Percentiles rank a stretch among this genome's conserved stretches.
These are phyloP conservation scores for Candida sanyaensis DNA, from an alignment of 1,139 yeast genomes.

Conservation along the genomic window DNA sequence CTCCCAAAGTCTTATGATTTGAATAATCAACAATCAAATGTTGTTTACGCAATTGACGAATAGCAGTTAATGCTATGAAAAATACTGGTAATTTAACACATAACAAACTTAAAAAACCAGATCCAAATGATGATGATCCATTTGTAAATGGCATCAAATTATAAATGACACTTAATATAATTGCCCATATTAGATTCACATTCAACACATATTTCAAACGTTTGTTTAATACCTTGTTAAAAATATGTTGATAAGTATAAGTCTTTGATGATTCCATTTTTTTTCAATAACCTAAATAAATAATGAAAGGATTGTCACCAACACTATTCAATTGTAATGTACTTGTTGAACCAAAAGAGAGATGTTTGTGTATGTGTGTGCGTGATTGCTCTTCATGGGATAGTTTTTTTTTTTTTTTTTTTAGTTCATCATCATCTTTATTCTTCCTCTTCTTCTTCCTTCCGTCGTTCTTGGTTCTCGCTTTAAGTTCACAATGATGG, in stretches of 20 bases:
- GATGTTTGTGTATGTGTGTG: background rate
- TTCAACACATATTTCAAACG: conserved; percentile 40
- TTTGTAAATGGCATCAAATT: conserved; percentile 26
- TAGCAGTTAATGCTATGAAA: conserved; percentile 30
- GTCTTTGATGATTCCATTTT: conserved; percentile 4
- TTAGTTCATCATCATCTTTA: too few relatives aligned
- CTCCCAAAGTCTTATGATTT: conserved; percentile 49
- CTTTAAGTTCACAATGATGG: background rate
- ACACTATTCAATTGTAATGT: background rate
- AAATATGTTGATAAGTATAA: conserved; percentile 29
- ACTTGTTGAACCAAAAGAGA: background rate
- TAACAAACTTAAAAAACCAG: conserved; percentile 27
- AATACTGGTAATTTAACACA: conserved; percentile 34
- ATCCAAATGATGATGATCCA: conserved; percentile 22
- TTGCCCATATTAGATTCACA: conserved; percentile 28
- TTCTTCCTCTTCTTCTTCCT: too few relatives aligned
- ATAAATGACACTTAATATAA: conserved; percentile 26
- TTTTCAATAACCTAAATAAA: background rate
- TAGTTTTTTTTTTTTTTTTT: background rate
- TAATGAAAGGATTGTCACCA: conserved; percentile 5
- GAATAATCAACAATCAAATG: conserved; percentile 54
- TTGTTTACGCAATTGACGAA: conserved; percentile 51
- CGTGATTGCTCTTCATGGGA: background rate
- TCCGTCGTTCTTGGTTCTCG: too few relatives aligned
- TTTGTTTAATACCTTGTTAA: conserved; percentile 33